Percentiles rank a stretch among this genome's conserved stretches.
These are phyloP conservation scores for Gossypium raimondii DNA, from an alignment of 345 rosid species.

Conservation along the genomic window DNA sequence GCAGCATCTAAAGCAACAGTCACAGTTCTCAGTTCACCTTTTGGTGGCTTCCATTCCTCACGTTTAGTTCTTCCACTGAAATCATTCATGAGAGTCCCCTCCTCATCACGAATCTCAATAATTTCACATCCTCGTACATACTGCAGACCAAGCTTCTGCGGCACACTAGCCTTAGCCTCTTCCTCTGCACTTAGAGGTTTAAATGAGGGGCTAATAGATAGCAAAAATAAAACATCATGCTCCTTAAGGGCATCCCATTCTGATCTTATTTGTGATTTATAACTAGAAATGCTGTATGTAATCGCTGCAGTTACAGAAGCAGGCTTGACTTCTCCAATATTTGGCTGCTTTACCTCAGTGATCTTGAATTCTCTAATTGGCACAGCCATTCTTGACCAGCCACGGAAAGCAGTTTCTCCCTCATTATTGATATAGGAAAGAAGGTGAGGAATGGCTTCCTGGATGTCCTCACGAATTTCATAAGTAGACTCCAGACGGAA, in stretches of 20 bases:
- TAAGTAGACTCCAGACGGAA: constrained; percentile 97
- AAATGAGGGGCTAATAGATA: constrained; percentile 82
- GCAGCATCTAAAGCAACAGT: constrained; percentile 94
- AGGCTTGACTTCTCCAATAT: constrained; percentile 98
- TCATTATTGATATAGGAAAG: constrained; percentile 82
- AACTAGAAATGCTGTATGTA: constrained; percentile 86
- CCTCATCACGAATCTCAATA: constrained; percentile 88
- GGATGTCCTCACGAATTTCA: constrained; percentile 99
- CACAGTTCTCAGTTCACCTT: constrained; percentile 91
- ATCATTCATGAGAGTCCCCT: constrained; percentile 94
- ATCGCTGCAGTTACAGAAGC: constrained; percentile 78
- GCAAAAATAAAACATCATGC: constrained; percentile 95
- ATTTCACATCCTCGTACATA: constrained; percentile 94
- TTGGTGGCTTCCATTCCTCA: constrained; percentile 99
- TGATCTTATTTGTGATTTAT: constrained; percentile 77
- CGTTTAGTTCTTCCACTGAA: constrained; percentile 85
- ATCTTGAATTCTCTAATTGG: constrained; percentile 76
- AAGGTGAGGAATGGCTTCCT: constrained; percentile 95
- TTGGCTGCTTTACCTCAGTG: constrained; percentile 83
- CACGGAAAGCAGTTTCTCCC: constrained; percentile 93
- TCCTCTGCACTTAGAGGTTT: constrained; percentile 96
- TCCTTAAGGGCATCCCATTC: constrained; percentile 98
- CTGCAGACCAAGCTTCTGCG: constrained; percentile 91
- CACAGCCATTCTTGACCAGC: constrained; percentile 99
- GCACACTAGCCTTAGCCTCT: constrained; percentile 86